Percentiles rank a stretch among this genome's conserved stretches.
These are phyloP conservation scores for Melastoma candidum DNA, from an alignment of 441 rosid genomes.

Conservation along the genomic window DNA sequence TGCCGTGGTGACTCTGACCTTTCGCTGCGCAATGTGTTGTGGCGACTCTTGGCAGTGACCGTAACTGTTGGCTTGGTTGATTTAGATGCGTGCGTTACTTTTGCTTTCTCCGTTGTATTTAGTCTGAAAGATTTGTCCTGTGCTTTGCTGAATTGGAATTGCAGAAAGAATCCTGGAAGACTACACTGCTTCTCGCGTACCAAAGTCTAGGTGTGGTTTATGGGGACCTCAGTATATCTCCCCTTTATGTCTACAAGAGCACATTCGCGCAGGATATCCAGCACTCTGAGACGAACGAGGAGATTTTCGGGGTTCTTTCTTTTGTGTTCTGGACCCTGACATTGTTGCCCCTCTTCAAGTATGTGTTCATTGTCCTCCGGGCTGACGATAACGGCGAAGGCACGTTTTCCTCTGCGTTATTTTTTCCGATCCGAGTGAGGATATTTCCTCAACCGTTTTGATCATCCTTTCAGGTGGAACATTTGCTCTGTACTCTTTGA, in stretches of 20 bases:
- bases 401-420: conserved; percentile 6
- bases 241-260: conserved; percentile 88
- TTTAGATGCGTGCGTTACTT: background rate
- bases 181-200: conserved; percentile 64
- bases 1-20: conserved; percentile 13
- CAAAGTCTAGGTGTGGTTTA: conserved; percentile 97
- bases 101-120: background rate
- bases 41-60: background rate
- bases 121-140: background rate
- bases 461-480: conserved; percentile 62
- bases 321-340: conserved; percentile 98
- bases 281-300: conserved; percentile 80
- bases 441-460: conserved; percentile 7
- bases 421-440: conserved; percentile 1
- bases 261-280: conserved; percentile 86
- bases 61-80: background rate
- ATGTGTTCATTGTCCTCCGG: conserved; percentile 80
- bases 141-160: conserved; percentile 19
- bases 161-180: conserved; percentile 85
- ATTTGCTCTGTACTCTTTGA: conserved; percentile 81
- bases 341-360: conserved; percentile 75
- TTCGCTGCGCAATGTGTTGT: conserved; percentile 3
- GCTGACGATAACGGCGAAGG: conserved; percentile 98
- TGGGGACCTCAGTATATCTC: conserved; percentile 91
- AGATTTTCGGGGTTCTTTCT: conserved; percentile 84